A percentile compares a stretch with the other conserved stretches of the same genome.
phyloP scores from a whole-genome alignment of 371 early-diverging fungal species.

The Mucor piriformis region DNA sequence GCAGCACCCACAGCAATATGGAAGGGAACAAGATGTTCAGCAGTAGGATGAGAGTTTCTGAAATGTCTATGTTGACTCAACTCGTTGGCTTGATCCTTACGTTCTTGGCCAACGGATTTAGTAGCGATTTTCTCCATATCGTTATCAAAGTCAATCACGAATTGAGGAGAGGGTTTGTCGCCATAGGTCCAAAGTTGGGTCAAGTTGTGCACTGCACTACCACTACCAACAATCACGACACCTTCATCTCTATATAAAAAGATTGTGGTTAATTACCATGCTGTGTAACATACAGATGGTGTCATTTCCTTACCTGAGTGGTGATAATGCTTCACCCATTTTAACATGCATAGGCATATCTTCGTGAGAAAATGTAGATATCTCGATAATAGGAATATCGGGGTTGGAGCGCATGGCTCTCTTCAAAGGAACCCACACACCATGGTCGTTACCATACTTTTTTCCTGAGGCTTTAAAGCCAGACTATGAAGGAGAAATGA shows the following conservation, averaged over 20 bases:
- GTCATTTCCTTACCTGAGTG: slow-evolving; percentile 34
- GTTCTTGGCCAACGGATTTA: slow-evolving; percentile 22
- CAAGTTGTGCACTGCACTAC: slow-evolving; percentile 65
- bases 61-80: slow-evolving; percentile 29
- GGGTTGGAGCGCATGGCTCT: slow-evolving; percentile 56
- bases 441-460: slow-evolving; percentile 64
- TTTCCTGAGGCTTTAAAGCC: slow-evolving; percentile 43
- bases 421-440: slow-evolving; percentile 65
- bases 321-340: slow-evolving; percentile 35
- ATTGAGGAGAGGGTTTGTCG: slow-evolving; percentile 29
- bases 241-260: slow-evolving; percentile 43
- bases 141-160: slow-evolving; percentile 33
- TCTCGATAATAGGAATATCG: slow-evolving; percentile 61
- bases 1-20: slow-evolving; percentile 43
- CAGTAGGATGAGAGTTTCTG: slow-evolving; percentile 42
- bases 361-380: slow-evolving; percentile 48
- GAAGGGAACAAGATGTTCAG: slow-evolving; percentile 44
- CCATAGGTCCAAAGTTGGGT: slow-evolving; percentile 37
- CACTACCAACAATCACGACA: slow-evolving; percentile 63
- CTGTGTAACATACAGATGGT: too few species aligned
- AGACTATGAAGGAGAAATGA: slow-evolving; percentile 37
- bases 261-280: not conserved
- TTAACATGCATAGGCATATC: slow-evolving; percentile 29
- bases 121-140: slow-evolving; percentile 24
- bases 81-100: slow-evolving; percentile 19